These are phyloP conservation scores for Erigeron canadensis DNA, from an alignment of 129 eudicot genomes.

Conservation along the genomic window DNA sequence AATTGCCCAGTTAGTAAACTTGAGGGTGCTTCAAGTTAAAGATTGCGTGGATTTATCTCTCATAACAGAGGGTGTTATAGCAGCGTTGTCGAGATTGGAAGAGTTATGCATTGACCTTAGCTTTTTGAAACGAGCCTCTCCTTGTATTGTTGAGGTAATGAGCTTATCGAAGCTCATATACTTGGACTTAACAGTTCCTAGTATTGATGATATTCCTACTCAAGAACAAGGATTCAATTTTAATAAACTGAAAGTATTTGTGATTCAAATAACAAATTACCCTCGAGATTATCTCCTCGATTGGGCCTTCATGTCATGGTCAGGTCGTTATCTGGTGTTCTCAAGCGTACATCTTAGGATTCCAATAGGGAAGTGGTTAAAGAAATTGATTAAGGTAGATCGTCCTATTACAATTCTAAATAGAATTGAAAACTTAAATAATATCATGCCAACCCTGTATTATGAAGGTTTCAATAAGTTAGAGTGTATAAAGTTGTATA, in stretches of 20 bases:
- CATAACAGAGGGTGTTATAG: neutral
- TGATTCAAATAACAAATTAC: too few relatives aligned
- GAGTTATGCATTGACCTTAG: neutral
- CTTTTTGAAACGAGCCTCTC: too few relatives aligned
- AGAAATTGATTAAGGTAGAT: neutral
- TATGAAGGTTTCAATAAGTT: neutral
- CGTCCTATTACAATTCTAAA: too few relatives aligned
- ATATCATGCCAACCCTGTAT: neutral
- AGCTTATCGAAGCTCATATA: neutral
- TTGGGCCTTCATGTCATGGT: neutral
- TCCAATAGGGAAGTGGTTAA: neutral
- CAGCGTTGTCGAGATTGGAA: neutral
- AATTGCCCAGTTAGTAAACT: conserved; percentile 3
- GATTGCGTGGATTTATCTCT: neutral
- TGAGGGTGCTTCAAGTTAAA: neutral
- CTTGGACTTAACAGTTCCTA: neutral
- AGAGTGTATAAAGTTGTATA: neutral
- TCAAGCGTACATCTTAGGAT: neutral
- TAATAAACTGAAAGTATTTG: neutral
- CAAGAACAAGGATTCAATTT: neutral
- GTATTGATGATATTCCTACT: neutral
- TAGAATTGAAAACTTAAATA: neutral
- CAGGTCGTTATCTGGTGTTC: neutral
- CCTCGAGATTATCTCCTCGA: too few relatives aligned
- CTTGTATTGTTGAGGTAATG: neutral